Conservation (phyloP, 208 protist species). For the Trypanosoma conorhini region DNA sequence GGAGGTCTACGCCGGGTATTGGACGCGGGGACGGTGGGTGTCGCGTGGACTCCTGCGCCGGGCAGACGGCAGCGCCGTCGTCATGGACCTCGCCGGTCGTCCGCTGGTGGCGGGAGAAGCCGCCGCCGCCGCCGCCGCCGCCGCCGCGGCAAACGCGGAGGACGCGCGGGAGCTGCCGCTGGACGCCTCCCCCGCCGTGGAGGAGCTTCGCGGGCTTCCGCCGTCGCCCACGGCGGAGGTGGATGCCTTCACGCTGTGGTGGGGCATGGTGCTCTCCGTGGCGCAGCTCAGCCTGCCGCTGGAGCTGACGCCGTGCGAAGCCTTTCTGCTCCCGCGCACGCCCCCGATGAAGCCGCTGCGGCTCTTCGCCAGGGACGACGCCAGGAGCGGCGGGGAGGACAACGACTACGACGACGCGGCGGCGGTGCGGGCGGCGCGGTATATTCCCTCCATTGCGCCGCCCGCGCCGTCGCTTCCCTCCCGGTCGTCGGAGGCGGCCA, state of each 20-base stretch:
- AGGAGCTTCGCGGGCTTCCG: conserved; percentile 40
- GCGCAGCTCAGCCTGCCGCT: conserved; percentile 52
- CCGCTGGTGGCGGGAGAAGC: conserved; percentile 34
- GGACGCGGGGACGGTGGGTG: conserved; percentile 71
- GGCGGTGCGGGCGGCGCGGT: conserved; percentile 49
- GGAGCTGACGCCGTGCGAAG: conserved; percentile 32
- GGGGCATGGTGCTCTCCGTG: conserved; percentile 43
- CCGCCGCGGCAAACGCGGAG: background rate
- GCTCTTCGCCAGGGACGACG: conserved; percentile 31
- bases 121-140: background rate
- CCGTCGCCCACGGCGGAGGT: conserved; percentile 50
- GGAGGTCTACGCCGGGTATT: conserved; percentile 81
- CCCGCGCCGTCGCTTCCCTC: conserved; percentile 35
- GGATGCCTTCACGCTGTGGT: conserved; percentile 76
- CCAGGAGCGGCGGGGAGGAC: background rate
- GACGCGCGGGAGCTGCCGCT: background rate
- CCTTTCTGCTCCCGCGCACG: conserved; percentile 27
- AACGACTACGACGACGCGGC: conserved; percentile 35
- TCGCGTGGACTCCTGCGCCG: conserved; percentile 76
- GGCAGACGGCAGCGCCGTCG: conserved; percentile 65
- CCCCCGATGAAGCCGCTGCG: conserved; percentile 33
- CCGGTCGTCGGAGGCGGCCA: background rate
- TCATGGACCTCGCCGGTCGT: conserved; percentile 58
- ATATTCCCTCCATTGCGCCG: conserved; percentile 49
- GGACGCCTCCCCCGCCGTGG: conserved; percentile 44